Evolutionary conservation across 2,329 filamentous ascomycete species (phyloP), one percentile per base, ranked within the genome.

Genomic region (Aciculosporium take): DNA sequence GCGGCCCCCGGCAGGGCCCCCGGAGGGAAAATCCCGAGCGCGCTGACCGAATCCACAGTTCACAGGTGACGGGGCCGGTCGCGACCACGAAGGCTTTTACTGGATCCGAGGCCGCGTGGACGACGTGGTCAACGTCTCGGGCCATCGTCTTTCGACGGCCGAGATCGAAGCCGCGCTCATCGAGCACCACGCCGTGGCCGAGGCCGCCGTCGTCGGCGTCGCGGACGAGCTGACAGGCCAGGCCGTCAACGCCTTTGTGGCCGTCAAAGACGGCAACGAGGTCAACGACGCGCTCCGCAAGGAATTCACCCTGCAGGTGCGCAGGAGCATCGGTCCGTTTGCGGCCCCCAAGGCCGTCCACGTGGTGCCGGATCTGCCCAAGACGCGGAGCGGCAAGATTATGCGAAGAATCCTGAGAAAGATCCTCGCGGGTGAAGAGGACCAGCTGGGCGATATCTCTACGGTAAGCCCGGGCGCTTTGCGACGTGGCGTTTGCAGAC

Each of bases 41-140:
- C 13, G 20, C 37, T 39, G 27, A 31, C 18, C 10, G 29, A n/a
- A n/a, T 32, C 6, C 27, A 9, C 50, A 85, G 80, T 93, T 91
- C 67, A 91, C 85, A 13, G 85, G 85, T 44, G 91, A 98, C 58
- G 91, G 91, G 58, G 91, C 91, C 42, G 91, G 84, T 45, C 84
- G 91, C 58, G 91, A 98, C 61, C 84, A 94, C 64, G 91, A 98
- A 56, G 91, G 91, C 43, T 98, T 95, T 72, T 98, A 96, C 77
- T 98, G 91, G 91, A 98, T 98, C 61, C 85, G 91, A 48, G 91
- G 91, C 50, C 87, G 91, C 63, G 91, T 98, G 40, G 91, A 98
- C 58, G 91, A 98, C 56, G 91, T 98, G 33, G 89, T 98, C 62
- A 98, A 98, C 64, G 91, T 98, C 47, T 91, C 84, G 53, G 91